Percentiles rank a stretch among this genome's conserved stretches.
Conservation (phyloP, 2,329 filamentous ascomycete genomes). For the Fusarium marasasianum region DNA sequence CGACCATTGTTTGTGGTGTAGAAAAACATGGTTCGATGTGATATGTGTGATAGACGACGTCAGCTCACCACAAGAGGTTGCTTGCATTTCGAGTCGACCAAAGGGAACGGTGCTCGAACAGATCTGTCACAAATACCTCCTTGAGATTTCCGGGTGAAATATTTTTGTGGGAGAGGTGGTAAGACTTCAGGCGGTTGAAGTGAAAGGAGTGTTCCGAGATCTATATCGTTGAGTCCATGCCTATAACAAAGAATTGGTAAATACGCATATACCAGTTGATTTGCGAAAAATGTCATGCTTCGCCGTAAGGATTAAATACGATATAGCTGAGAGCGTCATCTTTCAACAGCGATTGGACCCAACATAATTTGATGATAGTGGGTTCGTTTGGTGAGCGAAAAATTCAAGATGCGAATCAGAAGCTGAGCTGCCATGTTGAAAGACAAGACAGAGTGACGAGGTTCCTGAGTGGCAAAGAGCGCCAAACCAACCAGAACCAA, state of each 20-base stretch:
- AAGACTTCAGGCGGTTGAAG: background rate
- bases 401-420: conserved; percentile 33
- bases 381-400: conserved; percentile 5
- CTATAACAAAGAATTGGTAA: conserved; percentile 9
- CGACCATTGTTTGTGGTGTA: background rate
- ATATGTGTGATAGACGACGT: conserved; percentile 17
- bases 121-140: conserved; percentile 11
- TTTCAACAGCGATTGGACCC: conserved; percentile 29
- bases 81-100: background rate
- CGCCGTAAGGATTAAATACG: conserved; percentile 19
- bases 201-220: background rate
- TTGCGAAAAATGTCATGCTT: background rate
- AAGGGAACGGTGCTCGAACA: conserved; percentile 10
- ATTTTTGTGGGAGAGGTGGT: background rate
- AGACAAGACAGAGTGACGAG: conserved; percentile 15
- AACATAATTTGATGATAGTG: conserved; percentile 21
- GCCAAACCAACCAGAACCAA: conserved; percentile 14
- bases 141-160: background rate
- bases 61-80: conserved; percentile 4
- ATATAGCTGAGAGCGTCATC: background rate
- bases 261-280: conserved; percentile 4
- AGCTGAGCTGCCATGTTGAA: conserved; percentile 1
- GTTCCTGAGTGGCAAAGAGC: conserved; percentile 36
- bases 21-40: conserved; percentile 18
- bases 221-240: conserved; percentile 15